A percentile compares a stretch with the other conserved stretches of the same genome.
phyloP scores from a whole-genome alignment of 257 asterid species.

The Nemophila menziesii region DNA sequence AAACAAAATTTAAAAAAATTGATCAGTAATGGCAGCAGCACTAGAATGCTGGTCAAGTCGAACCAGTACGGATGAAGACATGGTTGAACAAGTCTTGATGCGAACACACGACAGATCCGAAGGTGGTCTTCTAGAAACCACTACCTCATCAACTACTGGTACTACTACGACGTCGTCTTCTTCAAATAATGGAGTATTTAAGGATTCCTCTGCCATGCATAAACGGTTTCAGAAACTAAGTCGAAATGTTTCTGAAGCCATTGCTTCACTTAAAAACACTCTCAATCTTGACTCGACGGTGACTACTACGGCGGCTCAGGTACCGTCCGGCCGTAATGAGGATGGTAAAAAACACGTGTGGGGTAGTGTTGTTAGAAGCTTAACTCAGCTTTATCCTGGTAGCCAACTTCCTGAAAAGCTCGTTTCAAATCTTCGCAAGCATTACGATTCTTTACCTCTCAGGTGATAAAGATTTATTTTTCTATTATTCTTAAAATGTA shows the following conservation, averaged over 20 bases:
- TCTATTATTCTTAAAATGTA: too few species aligned
- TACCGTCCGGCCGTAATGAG: constrained; percentile 27
- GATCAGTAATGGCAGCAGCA: constrained; percentile 98
- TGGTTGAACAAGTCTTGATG: constrained; percentile 89
- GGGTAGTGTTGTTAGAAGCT: constrained; percentile 78
- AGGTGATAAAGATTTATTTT: too few species aligned
- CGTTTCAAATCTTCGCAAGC: constrained; percentile 85
- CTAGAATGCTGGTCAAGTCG: constrained; percentile 95
- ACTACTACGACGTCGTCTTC: constrained; percentile 14
- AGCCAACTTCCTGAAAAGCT: constrained; percentile 93
- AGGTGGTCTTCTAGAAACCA: constrained; percentile 28
- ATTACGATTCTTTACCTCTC: constrained; percentile 87
- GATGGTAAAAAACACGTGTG: constrained; percentile 71
- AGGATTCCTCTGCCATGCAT: constrained; percentile 68
- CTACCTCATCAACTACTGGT: constrained; percentile 26
- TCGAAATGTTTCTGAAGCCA: constrained; percentile 89
- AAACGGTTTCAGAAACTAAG: constrained; percentile 68
- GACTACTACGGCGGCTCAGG: constrained; percentile 39
- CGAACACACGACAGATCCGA: constrained; percentile 81
- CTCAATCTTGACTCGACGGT: constrained; percentile 55
- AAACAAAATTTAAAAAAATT: too few species aligned
- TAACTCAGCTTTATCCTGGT: constrained; percentile 96
- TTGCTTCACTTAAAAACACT: constrained; percentile 78
- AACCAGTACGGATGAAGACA: constrained; percentile 79
- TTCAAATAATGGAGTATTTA: constrained; percentile 21